Conservation (phyloP, 2,329 filamentous ascomycete genomes). For the Aspergillus ochraceus region DNA sequence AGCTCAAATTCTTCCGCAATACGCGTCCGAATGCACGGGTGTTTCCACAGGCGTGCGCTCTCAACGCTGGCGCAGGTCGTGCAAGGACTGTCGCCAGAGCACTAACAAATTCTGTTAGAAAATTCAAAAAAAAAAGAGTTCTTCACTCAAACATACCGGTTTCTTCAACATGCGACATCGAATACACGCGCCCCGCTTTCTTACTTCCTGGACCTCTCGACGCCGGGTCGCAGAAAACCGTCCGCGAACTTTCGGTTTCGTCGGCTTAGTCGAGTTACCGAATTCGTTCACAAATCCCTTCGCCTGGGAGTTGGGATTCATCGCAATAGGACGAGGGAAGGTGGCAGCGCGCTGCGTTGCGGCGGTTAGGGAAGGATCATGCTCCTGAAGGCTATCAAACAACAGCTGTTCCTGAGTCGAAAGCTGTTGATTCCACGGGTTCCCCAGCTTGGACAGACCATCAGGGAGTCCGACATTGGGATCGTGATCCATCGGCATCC, state of each 20-base stretch:
- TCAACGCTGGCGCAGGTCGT: constrained; percentile 60
- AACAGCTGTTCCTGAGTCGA: constrained; percentile 41
- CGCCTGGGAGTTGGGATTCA: constrained; percentile 41
- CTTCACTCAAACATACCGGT: constrained; percentile 37
- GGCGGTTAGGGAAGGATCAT: constrained; percentile 39
- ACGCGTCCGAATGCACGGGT: constrained; percentile 58
- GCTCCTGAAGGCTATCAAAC: constrained; percentile 41
- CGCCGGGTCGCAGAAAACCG: constrained; percentile 58
- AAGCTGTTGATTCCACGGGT: constrained; percentile 36
- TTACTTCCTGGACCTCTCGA: constrained; percentile 60
- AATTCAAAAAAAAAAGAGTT: not conserved
- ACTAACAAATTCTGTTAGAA: constrained; percentile 34
- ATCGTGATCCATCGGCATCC: constrained; percentile 36
- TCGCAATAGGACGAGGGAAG: constrained; percentile 44
- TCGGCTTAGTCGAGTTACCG: constrained; percentile 40
- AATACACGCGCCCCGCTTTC: constrained; percentile 62
- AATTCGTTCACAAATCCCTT: constrained; percentile 44
- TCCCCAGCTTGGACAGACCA: constrained; percentile 29
- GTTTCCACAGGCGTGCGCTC: constrained; percentile 61
- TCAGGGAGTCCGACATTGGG: constrained; percentile 31
- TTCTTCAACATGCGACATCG: constrained; percentile 66
- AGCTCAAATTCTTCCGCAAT: constrained; percentile 60
- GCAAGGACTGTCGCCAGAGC: constrained; percentile 61
- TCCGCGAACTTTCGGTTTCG: constrained; percentile 52
- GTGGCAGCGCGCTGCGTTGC: constrained; percentile 40